These are phyloP conservation scores for Rhodotorula glutinis DNA, from an alignment of 1,284 basidiomycete genomes.

Conservation along the genomic window DNA sequence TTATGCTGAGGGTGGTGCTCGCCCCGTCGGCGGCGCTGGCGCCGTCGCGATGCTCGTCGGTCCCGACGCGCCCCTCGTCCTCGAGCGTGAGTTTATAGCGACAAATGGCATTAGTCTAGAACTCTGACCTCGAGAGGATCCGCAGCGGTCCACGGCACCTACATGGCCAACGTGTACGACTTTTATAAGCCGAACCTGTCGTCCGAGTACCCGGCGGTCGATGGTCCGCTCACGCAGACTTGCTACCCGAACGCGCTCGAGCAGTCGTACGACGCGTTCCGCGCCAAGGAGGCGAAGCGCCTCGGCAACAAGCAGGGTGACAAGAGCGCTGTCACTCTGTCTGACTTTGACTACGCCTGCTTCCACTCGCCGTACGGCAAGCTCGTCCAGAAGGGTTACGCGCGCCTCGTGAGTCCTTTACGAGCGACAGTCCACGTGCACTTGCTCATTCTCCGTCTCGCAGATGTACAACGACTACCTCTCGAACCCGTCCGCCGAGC, in stretches of 20 bases:
- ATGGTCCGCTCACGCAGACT: conserved; percentile 92
- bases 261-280: conserved; percentile 80
- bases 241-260: conserved; percentile 95
- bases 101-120: neutral
- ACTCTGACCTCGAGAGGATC: conserved; percentile 3
- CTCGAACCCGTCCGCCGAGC: conserved; percentile 66
- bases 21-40: conserved; percentile 95
- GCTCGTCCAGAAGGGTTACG: conserved; percentile 95
- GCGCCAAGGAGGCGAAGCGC: conserved; percentile 64
- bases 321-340: conserved; percentile 40
- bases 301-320: conserved; percentile 42
- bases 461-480: conserved; percentile 86
- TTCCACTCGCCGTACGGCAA: conserved; percentile 84
- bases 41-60: conserved; percentile 93
- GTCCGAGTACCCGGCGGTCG: conserved; percentile 93
- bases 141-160: conserved; percentile 87
- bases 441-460: neutral
- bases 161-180: conserved; percentile 91
- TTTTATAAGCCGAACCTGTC: conserved; percentile 95
- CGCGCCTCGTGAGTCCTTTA: conserved; percentile 61
- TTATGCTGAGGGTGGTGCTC: conserved; percentile 91
- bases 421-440: no score
- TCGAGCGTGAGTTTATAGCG: conserved; percentile 96
- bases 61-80: conserved; percentile 87
- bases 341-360: conserved; percentile 51